A percentile compares a stretch with the other conserved stretches of the same genome.
phyloP scores from a whole-genome alignment of 2,329 filamentous ascomycete genomes.

The Fusarium succisae region DNA sequence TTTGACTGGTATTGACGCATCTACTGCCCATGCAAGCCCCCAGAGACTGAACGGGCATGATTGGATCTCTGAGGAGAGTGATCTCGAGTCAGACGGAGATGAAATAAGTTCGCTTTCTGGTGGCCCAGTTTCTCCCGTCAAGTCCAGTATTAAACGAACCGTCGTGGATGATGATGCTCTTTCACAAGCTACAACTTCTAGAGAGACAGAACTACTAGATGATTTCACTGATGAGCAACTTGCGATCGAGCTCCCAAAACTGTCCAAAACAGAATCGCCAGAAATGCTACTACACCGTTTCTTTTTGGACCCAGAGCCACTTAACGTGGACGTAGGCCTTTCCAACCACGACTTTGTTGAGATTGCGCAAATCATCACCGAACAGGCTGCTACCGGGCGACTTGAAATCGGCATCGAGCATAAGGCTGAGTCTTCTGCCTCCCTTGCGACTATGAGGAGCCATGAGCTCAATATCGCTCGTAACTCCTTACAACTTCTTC shows the following conservation, averaged over 20 bases:
- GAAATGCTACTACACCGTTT: conserved; percentile 63
- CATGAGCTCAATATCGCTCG: conserved; percentile 57
- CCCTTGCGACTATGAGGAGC: conserved; percentile 47
- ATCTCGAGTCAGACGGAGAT: conserved; percentile 65
- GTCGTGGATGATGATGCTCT: conserved; percentile 65
- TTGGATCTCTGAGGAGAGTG: conserved; percentile 60
- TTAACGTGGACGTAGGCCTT: conserved; percentile 55
- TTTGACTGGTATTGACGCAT: conserved; percentile 41
- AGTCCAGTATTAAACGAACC: conserved; percentile 56
- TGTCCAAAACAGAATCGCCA: conserved; percentile 58
- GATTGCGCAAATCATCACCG: conserved; percentile 75
- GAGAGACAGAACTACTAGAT: conserved; percentile 58
- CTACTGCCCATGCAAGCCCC: conserved; percentile 47
- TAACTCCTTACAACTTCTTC: conserved; percentile 59
- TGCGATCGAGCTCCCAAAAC: conserved; percentile 59
- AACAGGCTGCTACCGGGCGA: conserved; percentile 69
- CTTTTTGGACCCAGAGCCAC: conserved; percentile 68
- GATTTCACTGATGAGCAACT: conserved; percentile 56
- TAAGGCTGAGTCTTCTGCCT: conserved; percentile 24
- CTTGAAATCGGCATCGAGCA: conserved; percentile 48
- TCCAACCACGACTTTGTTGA: conserved; percentile 71
- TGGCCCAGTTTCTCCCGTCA: conserved; percentile 60
- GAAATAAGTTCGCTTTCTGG: conserved; percentile 62
- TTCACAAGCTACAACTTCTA: conserved; percentile 62
- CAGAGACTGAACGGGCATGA: conserved; percentile 48